These are phyloP conservation scores for Aspergillus pseudoterreus DNA, from an alignment of 2,329 filamentous ascomycete species.

Conservation along the genomic window DNA sequence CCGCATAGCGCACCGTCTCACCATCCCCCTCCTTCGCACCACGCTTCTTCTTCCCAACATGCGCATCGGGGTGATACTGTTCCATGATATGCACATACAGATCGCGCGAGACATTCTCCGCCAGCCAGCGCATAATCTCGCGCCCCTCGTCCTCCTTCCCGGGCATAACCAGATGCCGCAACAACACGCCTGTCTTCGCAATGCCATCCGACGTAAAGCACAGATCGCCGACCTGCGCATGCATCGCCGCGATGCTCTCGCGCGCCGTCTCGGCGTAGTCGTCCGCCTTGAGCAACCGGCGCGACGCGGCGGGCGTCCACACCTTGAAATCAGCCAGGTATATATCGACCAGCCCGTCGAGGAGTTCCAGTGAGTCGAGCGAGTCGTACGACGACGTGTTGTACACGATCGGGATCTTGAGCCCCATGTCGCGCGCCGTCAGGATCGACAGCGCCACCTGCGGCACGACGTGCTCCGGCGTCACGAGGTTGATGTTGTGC, in stretches of 20 bases:
- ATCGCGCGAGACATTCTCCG: conserved; percentile 67
- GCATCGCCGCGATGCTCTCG: conserved; percentile 77
- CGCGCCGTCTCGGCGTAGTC: conserved; percentile 69
- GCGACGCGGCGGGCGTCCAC: conserved; percentile 65
- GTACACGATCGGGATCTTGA: conserved; percentile 73
- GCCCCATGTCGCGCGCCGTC: conserved; percentile 65
- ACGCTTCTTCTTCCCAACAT: conserved; percentile 66
- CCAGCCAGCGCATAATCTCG: conserved; percentile 73
- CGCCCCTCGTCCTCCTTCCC: conserved; percentile 70
- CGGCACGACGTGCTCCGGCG: conserved; percentile 81
- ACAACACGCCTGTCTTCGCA: conserved; percentile 70
- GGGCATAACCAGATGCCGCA: conserved; percentile 82
- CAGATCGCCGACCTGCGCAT: conserved; percentile 75
- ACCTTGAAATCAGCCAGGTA: conserved; percentile 89
- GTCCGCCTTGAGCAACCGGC: conserved; percentile 71
- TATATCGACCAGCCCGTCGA: conserved; percentile 78
- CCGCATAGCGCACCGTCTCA: conserved; percentile 62
- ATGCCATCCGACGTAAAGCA: conserved; percentile 79
- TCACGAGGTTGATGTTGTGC: conserved; percentile 89
- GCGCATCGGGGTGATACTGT: conserved; percentile 75
- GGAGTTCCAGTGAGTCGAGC: conserved; percentile 63
- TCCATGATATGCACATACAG: conserved; percentile 86
- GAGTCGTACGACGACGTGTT: conserved; percentile 83
- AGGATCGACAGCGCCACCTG: conserved; percentile 76
- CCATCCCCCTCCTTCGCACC: neutral